Evolutionary conservation across 139 green algal species (phyloP), one percentile per base, ranked within the genome.

Genomic region (Medakamo hakoo): DNA sequence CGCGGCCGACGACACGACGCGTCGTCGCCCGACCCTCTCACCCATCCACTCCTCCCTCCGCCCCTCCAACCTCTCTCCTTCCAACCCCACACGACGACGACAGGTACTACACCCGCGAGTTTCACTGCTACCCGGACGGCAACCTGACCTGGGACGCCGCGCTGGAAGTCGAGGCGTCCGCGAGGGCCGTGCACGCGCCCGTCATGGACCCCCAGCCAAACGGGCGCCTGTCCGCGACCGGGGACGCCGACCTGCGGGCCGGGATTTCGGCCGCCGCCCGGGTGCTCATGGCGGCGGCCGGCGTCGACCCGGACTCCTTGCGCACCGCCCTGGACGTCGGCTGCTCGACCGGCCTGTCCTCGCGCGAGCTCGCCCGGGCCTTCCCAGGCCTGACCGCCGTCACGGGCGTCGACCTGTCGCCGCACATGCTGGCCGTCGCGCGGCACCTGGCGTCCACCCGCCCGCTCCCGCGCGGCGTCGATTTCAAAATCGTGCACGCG

Each of bases 31-130:
- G n/a, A n/a, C n/a, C n/a, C n/a, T n/a, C n/a, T n/a, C n/a, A n/a
- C n/a, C n/a, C n/a, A n/a, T n/a, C n/a, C n/a, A n/a, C n/a, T n/a
- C n/a, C n/a, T n/a, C n/a, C n/a, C n/a, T n/a, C n/a, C n/a, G n/a
- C n/a, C n/a, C n/a, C n/a, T n/a, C n/a, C n/a, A n/a, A n/a, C n/a
- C n/a, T n/a, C n/a, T n/a, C n/a, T n/a, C n/a, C n/a, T n/a, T n/a
- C n/a, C n/a, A n/a, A n/a, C n/a, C n/a, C n/a, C n/a, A n/a, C n/a
- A n/a, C n/a, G n/a, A n/a, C n/a, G n/a, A n/a, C n/a, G n/a, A n/a
- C n/a, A n/a, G n/a, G n/a, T 93, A 92, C 73, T 92, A 89, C 71
- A 78, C 62, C 0, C 59, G 75, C 66, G 75, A 81, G 24, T 92
- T 92, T 68, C 85, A 92, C 67, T 83, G 81, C 0, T 90, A 92